These are phyloP conservation scores for Aspergillus cristatus DNA, from an alignment of 495 filamentous ascomycete genomes.

Conservation along the genomic window DNA sequence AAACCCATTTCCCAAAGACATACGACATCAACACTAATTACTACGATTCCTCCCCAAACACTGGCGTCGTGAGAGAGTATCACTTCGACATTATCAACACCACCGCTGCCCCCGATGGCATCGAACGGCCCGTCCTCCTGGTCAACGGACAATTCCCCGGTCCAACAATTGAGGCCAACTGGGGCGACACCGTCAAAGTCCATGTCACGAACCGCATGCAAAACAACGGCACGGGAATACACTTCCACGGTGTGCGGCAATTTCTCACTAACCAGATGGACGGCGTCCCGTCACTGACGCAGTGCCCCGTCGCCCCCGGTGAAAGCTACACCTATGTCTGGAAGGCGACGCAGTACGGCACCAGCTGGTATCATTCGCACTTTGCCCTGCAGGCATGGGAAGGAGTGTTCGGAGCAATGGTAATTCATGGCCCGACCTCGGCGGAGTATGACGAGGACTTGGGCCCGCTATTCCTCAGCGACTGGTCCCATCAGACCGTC, in stretches of 20 bases:
- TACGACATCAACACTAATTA: too few relatives aligned
- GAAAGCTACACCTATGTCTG: constrained; percentile 65
- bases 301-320: constrained; percentile 60
- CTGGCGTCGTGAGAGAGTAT: too few relatives aligned
- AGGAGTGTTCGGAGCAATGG: constrained; percentile 60
- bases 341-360: constrained; percentile 65
- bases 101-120: constrained; percentile 68
- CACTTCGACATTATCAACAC: constrained; percentile 79
- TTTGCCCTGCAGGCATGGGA: constrained; percentile 62
- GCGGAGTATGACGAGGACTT: constrained; percentile 59
- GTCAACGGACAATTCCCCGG: constrained; percentile 78
- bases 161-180: constrained; percentile 56
- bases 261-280: constrained; percentile 65
- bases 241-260: constrained; percentile 77
- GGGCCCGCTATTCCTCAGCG: constrained; percentile 53
- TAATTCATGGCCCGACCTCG: constrained; percentile 56
- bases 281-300: constrained; percentile 56
- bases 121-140: constrained; percentile 59
- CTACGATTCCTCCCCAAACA: too few relatives aligned
- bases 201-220: constrained; percentile 65
- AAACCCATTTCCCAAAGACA: too few relatives aligned
- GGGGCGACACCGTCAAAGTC: constrained; percentile 64
- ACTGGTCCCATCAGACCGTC: constrained; percentile 51
- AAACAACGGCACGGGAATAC: constrained; percentile 59
- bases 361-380: constrained; percentile 82